Evolutionary conservation across 768 basidiomycete species (phyloP), one percentile per base, ranked within the genome.

Genomic region (Vararia minispora): DNA sequence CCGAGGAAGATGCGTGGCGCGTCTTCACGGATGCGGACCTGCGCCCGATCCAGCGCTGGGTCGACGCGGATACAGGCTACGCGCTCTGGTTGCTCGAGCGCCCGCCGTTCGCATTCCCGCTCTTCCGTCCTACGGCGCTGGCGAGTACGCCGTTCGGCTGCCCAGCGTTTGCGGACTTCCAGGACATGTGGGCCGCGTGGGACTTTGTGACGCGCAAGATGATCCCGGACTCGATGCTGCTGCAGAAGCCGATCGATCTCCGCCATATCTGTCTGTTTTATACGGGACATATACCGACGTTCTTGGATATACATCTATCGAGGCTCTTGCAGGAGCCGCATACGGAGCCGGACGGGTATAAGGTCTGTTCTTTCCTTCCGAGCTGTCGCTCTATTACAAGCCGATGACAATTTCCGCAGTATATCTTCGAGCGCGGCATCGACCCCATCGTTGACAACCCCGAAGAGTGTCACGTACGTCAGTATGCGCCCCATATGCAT

Each of bases 201-300:
- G 90, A 97, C 55, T 75, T 68, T 32, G 64, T 92, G 33, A 87
- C 85, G 10, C 64, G 74, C 41, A 69, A 69, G 33, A 94, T 97
- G 90, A 89, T 97, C 39, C 81, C 90, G 0, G 63, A 71, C 14
- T 72, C 77, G 20, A 85, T 97, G 82, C 65, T 94, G 18, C 79
- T 79, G 55, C 66, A 85, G 54, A 94, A 87, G 55, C 92, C 94
- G 3, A 97, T 98, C 44, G 80, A 95, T 52, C 64, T 98, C 32
- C 72, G 95, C 22, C 92, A 98, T 57, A 90, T 94, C 40, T 94
- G 90, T 52, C 68, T 98, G n/a, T 99, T 99, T 62, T 97, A 97
- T 58, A 53, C 88, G 10, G 94, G 94, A 0, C 95, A 98, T 55
- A 89, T 97, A 32, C 89, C 89, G 2, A 70, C 86, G 14, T 95